Percentiles rank a stretch among this genome's conserved stretches.
These are phyloP conservation scores for Ophiostoma montium DNA, from an alignment of 2,329 filamentous ascomycete species.

Conservation along the genomic window DNA sequence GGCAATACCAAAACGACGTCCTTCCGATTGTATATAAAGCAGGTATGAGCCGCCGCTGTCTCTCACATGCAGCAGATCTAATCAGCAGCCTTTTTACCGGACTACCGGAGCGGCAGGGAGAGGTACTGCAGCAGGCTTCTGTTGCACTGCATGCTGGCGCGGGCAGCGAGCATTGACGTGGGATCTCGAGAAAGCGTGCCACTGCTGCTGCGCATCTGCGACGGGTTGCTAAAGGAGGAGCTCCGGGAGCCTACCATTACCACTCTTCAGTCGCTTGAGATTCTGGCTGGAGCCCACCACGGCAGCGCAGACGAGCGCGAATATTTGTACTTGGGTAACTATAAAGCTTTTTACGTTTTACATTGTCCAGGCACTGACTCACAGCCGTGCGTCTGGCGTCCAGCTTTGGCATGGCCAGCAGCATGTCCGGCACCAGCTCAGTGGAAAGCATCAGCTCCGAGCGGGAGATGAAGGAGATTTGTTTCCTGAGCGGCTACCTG, in stretches of 20 bases:
- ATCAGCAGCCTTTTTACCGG: conserved; percentile 4
- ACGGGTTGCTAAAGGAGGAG: conserved; percentile 1
- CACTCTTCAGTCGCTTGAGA: conserved; percentile 5
- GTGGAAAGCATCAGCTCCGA: not conserved
- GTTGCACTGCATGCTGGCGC: conserved; percentile 5
- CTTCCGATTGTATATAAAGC: conserved; percentile 7
- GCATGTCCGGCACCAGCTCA: not conserved
- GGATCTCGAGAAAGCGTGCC: not conserved
- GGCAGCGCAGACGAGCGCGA: not conserved
- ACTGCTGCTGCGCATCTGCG: not conserved
- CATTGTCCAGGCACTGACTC: not conserved
- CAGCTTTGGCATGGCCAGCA: conserved; percentile 5
- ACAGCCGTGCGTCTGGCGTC: conserved; percentile 2
- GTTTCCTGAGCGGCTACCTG: conserved; percentile 7
- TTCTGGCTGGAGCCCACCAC: conserved; percentile 2
- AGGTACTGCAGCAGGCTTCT: conserved; percentile 8
- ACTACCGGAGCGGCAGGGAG: conserved; percentile 5
- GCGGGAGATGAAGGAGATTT: conserved; percentile 5
- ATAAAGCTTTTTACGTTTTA: not conserved
- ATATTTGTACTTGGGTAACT: not conserved
- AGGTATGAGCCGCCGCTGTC: not conserved
- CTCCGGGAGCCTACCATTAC: conserved; percentile 4
- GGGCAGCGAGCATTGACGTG: conserved; percentile 2
- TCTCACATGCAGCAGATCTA: not conserved
- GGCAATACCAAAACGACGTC: conserved; percentile 5